Conservation (phyloP, 768 basidiomycete species). For the Clavulina sp. region DNA sequence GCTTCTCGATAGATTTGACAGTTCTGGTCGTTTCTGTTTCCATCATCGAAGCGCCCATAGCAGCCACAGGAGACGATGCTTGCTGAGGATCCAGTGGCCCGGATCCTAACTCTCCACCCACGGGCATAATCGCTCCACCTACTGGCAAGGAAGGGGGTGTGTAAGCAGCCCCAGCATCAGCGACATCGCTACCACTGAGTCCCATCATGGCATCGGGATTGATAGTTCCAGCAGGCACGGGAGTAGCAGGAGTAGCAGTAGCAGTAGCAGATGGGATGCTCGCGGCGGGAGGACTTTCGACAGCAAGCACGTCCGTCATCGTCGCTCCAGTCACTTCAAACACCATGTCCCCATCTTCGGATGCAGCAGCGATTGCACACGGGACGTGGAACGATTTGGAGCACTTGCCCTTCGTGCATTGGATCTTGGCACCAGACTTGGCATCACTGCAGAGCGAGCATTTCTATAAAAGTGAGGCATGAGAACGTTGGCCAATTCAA, state of each 20-base stretch:
- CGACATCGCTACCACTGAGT: constrained; percentile 1
- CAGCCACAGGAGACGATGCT: constrained; percentile 1
- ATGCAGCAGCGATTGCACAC: constrained; percentile 53
- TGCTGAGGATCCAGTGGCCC: neutral
- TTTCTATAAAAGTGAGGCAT: constrained; percentile 42
- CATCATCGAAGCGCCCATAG: neutral
- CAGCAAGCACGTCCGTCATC: constrained; percentile 63
- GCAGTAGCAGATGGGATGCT: constrained; percentile 3
- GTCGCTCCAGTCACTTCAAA: constrained; percentile 49
- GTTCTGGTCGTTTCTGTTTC: neutral
- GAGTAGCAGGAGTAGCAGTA: constrained; percentile 12
- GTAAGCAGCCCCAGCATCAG: neutral
- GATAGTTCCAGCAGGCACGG: constrained; percentile 17
- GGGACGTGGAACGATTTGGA: constrained; percentile 85
- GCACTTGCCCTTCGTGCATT: constrained; percentile 91
- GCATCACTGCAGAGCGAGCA: constrained; percentile 61
- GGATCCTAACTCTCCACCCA: constrained; percentile 1
- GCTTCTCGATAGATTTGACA: constrained; percentile 55
- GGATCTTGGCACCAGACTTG: constrained; percentile 29
- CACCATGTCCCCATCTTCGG: constrained; percentile 26
- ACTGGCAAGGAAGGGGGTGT: neutral
- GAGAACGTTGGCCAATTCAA: neutral
- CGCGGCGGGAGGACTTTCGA: constrained; percentile 21
- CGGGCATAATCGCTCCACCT: neutral
- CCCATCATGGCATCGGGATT: constrained; percentile 10